Conservation (phyloP, 192 early-diverging fungal genomes). For the Backusella circina region DNA sequence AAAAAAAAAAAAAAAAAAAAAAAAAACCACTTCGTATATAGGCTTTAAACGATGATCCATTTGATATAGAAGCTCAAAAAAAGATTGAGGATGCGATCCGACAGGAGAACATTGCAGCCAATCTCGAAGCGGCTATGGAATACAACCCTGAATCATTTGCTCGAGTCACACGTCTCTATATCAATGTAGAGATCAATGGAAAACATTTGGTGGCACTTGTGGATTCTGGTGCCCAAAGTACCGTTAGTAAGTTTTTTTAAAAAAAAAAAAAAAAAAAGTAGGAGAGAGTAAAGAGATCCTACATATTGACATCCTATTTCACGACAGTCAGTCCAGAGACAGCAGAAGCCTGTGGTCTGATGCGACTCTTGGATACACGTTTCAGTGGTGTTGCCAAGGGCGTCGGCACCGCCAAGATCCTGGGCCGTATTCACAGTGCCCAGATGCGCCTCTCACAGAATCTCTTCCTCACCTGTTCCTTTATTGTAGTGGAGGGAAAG, state of each 20-base stretch:
- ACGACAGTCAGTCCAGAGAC: conserved; percentile 67
- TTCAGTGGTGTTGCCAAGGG: conserved; percentile 90
- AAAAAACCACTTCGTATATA: conserved; percentile 39
- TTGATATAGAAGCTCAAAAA: conserved; percentile 87
- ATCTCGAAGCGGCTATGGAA: conserved; percentile 87
- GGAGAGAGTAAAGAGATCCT: neutral
- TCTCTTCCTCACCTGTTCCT: conserved; percentile 80
- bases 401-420: conserved; percentile 94
- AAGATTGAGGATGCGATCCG: conserved; percentile 90
- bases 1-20: neutral
- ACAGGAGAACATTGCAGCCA: conserved; percentile 78
- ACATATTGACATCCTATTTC: neutral
- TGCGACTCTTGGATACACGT: conserved; percentile 84
- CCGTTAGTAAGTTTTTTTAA: conserved; percentile 63
- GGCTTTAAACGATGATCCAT: conserved; percentile 74
- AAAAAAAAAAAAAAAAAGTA: neutral
- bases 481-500: conserved; percentile 92
- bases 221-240: conserved; percentile 95
- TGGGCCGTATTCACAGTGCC: conserved; percentile 91
- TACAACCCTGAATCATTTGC: conserved; percentile 95
- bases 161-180: conserved; percentile 86
- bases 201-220: conserved; percentile 88
- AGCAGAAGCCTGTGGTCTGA: conserved; percentile 75
- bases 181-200: conserved; percentile 88
- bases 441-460: conserved; percentile 76